These are phyloP conservation scores for Lactarius pseudohatsudake DNA, from an alignment of 768 basidiomycete genomes.

Conservation along the genomic window DNA sequence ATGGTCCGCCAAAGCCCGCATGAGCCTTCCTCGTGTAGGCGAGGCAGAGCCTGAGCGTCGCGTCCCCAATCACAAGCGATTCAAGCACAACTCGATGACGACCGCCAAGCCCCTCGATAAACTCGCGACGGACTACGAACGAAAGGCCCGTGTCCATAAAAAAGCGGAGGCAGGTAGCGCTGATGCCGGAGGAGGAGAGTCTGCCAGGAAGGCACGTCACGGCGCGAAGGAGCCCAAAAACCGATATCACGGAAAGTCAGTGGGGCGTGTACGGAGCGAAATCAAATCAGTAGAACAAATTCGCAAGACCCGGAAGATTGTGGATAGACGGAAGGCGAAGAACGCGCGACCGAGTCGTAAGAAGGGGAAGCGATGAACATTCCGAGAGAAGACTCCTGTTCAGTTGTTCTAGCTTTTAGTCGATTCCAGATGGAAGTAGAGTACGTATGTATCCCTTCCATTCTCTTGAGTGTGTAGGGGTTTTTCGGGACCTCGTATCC, in stretches of 20 bases:
- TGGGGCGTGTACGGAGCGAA: conserved; percentile 71
- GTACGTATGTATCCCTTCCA: not conserved
- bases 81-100: conserved; percentile 65
- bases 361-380: conserved; percentile 37
- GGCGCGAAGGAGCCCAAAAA: conserved; percentile 37
- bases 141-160: conserved; percentile 65
- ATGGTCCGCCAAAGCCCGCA: conserved; percentile 81
- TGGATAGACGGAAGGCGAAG: conserved; percentile 69
- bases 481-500: not conserved
- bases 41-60: conserved; percentile 61
- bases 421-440: not conserved
- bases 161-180: conserved; percentile 41
- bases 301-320: conserved; percentile 64
- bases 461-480: not conserved
- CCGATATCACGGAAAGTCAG: conserved; percentile 58
- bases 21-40: conserved; percentile 77
- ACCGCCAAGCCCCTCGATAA: conserved; percentile 79
- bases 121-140: conserved; percentile 67
- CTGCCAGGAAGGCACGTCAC: conserved; percentile 18
- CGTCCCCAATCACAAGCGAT: conserved; percentile 46
- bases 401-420: not conserved
- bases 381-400: not conserved
- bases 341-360: conserved; percentile 71
- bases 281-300: conserved; percentile 89
- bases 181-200: conserved; percentile 34